These are phyloP conservation scores for Pseudomicrostroma phylloplanum DNA, from an alignment of 1,284 basidiomycete species.

Conservation along the genomic window DNA sequence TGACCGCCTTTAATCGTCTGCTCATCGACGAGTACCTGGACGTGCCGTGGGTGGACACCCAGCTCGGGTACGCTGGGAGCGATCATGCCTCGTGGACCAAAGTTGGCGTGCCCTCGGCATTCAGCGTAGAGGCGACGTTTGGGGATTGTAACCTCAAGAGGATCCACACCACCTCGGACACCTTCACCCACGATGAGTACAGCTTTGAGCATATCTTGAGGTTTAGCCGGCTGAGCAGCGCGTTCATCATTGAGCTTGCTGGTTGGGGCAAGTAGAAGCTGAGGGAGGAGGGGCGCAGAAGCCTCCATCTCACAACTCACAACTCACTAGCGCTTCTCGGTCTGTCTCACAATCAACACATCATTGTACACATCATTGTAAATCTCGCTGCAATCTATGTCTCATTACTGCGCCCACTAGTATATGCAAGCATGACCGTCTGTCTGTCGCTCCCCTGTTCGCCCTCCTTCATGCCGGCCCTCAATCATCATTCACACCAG, in stretches of 20 bases:
- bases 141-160: constrained; percentile 37
- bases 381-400: too few species aligned
- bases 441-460: too few species aligned
- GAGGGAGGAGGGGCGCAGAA: not conserved
- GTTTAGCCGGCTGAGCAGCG: constrained; percentile 35
- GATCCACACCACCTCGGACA: constrained; percentile 24
- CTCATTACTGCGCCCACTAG: too few species aligned
- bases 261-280: constrained; percentile 24
- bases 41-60: constrained; percentile 53
- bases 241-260: constrained; percentile 42
- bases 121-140: constrained; percentile 52
- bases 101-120: constrained; percentile 50
- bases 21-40: constrained; percentile 63
- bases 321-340: too few species aligned
- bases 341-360: too few species aligned
- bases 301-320: too few species aligned
- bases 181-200: constrained; percentile 31
- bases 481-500: constrained; percentile 3
- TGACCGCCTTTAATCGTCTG: constrained; percentile 68
- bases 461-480: too few species aligned
- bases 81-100: constrained; percentile 57
- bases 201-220: constrained; percentile 42
- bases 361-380: too few species aligned
- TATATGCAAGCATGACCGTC: too few species aligned
- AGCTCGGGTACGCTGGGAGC: constrained; percentile 91